A percentile compares a stretch with the other conserved stretches of the same genome.
phyloP scores from a whole-genome alignment of 129 eudicot species.

The Apium graveolens region DNA sequence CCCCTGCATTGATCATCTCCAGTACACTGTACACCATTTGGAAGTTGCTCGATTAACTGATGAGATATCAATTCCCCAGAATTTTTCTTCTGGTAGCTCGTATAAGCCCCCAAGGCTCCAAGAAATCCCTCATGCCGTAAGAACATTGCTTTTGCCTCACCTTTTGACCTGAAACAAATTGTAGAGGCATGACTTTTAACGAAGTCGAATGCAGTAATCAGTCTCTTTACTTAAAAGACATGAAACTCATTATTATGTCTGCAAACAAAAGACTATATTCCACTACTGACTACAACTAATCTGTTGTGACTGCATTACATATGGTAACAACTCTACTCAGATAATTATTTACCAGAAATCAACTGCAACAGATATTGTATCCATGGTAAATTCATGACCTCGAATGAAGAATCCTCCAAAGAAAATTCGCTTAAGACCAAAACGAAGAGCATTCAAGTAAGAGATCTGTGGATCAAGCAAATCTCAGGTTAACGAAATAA shows the following conservation, averaged over 20 bases:
- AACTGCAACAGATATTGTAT: slow-evolving; percentile 91
- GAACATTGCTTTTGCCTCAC: slow-evolving; percentile 92
- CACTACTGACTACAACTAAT: not conserved
- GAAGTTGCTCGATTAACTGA: slow-evolving; percentile 33
- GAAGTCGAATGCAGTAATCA: not conserved
- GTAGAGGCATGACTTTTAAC: not conserved
- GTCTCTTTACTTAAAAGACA: not conserved
- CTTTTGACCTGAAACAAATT: slow-evolving; percentile 66
- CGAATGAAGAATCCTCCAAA: slow-evolving; percentile 95
- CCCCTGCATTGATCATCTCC: slow-evolving; percentile 20
- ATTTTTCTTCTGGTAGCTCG: slow-evolving; percentile 45
- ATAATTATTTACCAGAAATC: slow-evolving; percentile 63
- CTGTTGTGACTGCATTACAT: not conserved
- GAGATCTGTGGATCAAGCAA: slow-evolving; percentile 52
- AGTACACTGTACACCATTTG: slow-evolving; percentile 12
- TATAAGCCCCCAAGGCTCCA: slow-evolving; percentile 87
- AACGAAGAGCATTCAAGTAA: slow-evolving; percentile 80
- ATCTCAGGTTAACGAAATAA: slow-evolving; percentile 7
- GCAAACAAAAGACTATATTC: not conserved
- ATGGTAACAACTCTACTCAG: not conserved
- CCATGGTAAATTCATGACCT: slow-evolving; percentile 94
- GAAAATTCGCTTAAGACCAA: slow-evolving; percentile 80
- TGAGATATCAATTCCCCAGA: slow-evolving; percentile 19
- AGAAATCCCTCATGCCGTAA: slow-evolving; percentile 86
- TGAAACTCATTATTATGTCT: not conserved